Evolutionary conservation across 2,329 filamentous ascomycete genomes (phyloP).

Genomic region (Arthroderma uncinatum): DNA sequence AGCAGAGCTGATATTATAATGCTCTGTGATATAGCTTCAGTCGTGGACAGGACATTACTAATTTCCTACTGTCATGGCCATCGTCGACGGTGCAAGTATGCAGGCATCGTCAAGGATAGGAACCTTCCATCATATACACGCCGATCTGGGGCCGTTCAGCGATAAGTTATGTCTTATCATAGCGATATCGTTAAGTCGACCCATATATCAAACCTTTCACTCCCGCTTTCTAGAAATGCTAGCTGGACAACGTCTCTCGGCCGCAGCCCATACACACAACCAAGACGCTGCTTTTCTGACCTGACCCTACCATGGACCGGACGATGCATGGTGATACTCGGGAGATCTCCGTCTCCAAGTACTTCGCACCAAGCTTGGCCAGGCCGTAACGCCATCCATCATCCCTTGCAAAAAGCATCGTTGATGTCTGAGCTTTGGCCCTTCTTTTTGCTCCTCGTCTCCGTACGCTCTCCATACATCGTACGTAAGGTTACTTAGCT

Average conservation of each 20-base stretch:
- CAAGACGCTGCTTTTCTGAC: too few relatives aligned
- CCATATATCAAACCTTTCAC: neutral
- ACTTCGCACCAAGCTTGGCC: too few relatives aligned
- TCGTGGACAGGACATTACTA: neutral
- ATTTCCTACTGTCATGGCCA: neutral
- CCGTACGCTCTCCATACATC: neutral
- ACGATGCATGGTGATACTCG: neutral
- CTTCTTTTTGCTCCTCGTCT: neutral
- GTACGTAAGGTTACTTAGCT: neutral
- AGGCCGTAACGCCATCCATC: too few relatives aligned
- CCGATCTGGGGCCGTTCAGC: neutral
- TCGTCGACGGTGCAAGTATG: neutral
- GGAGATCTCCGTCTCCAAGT: neutral
- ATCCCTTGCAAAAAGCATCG: neutral
- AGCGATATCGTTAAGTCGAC: neutral
- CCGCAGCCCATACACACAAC: too few relatives aligned
- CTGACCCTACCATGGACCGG: too few relatives aligned
- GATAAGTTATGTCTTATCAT: neutral
- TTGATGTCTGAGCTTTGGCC: constrained; percentile 3
- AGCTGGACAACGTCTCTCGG: neutral
- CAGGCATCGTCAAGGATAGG: neutral
- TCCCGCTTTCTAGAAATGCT: neutral
- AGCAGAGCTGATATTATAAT: neutral
- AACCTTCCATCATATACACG: neutral
- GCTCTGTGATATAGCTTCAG: neutral